Evolutionary conservation across 768 basidiomycete species (phyloP).

Genomic region (Boletus rubroflammeus): DNA sequence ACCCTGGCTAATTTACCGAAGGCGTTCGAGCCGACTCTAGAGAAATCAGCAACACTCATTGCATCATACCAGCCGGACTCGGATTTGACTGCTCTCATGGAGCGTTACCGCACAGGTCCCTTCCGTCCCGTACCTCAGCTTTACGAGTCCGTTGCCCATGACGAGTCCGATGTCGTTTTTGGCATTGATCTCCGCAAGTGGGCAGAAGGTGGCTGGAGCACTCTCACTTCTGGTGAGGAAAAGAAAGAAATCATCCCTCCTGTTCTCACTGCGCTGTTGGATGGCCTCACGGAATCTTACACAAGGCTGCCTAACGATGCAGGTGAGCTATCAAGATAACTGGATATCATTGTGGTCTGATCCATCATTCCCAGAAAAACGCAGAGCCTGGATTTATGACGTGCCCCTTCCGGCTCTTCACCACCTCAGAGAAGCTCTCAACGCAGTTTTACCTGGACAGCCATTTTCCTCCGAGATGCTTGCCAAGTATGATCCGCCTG

Average conservation of each 20-base stretch:
- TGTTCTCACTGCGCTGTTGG: conserved; percentile 65
- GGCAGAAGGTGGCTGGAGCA: conserved; percentile 80
- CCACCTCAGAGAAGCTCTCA: conserved; percentile 80
- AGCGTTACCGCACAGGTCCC: conserved; percentile 89
- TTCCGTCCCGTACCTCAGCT: conserved; percentile 85
- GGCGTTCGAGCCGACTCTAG: conserved; percentile 57
- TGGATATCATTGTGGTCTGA: background rate
- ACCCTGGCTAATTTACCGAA: conserved; percentile 72
- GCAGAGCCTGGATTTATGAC: conserved; percentile 94
- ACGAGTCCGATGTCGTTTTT: conserved; percentile 83
- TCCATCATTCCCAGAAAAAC: conserved; percentile 53
- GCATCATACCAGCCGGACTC: conserved; percentile 86
- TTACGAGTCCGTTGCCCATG: conserved; percentile 82
- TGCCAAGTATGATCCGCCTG: conserved; percentile 76
- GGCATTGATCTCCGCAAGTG: conserved; percentile 90
- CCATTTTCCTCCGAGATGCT: conserved; percentile 54
- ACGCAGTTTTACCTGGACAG: conserved; percentile 54
- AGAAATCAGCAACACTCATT: conserved; percentile 71
- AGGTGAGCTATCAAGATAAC: conserved; percentile 41
- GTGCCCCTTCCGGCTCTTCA: conserved; percentile 82
- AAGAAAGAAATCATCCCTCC: conserved; percentile 68
- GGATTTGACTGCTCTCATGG: conserved; percentile 82
- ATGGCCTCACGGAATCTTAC: conserved; percentile 63
- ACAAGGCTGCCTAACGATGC: conserved; percentile 54
- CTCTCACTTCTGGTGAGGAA: conserved; percentile 50